Evolutionary conservation across 2,329 filamentous ascomycete genomes (phyloP), one percentile per base, ranked within the genome.

Genomic region (Capronia epimyces): DNA sequence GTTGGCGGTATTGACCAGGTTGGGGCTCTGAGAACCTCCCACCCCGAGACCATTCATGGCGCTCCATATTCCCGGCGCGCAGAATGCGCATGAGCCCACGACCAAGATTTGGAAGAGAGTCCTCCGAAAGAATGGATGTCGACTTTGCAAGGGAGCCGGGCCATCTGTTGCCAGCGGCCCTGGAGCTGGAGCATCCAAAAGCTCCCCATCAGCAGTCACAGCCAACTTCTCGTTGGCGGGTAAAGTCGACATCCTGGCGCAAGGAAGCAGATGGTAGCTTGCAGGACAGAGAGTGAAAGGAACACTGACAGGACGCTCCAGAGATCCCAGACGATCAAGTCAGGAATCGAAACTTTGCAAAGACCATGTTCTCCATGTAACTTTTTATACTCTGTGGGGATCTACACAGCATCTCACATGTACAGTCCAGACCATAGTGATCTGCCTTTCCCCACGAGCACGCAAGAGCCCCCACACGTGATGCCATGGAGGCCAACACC

Each of bases 11-110:
- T 72, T 74, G 9, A 74, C 69, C 3, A 71, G 63, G 37, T 72
- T 61, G 1, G 71, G 72, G 51, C 64, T 61, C 44, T 67, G 64
- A 48, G 65, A 63, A 12, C 67, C 68, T 6, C 67, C 68, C 1
- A 67, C 66, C 10, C 68, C 67, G 51, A 66, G 65, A 62, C 66
- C 66, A 55, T 74, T 74, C 10, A 75, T 61, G 3, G 72, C 72
- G 50, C 71, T 74, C 71, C 72, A 75, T 21, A 75, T 74, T 3
- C 71, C 72, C 0, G 71, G 72, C 37, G 73, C 70, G 1, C 70
- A 74, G 60, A 75, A 75, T 1, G 67, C 68, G 18, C 69, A 69
- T 41, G 70, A 53, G 16, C 73, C 73, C 3, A 74, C 69, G 15
- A 75, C 50, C 32, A 75, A 69, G 43, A 72, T 72, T 50, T 75